These are phyloP conservation scores for Saccharomyces pastorianus DNA, from an alignment of 1,139 yeast genomes.

Conservation along the genomic window DNA sequence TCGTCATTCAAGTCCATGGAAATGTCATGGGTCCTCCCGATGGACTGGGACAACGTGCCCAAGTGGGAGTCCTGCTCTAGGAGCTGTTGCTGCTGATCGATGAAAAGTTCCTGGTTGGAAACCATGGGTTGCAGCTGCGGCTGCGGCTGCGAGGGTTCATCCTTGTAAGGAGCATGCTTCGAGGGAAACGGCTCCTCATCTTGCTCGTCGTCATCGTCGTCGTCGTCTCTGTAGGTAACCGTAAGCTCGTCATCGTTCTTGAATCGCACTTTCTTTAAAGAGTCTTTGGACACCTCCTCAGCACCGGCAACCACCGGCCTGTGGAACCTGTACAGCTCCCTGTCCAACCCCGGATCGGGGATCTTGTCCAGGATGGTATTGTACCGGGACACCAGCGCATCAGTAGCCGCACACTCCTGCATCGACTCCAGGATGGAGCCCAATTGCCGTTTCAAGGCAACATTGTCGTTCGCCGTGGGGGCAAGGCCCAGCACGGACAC, in stretches of 20 bases:
- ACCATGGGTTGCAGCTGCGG: constrained; percentile 3
- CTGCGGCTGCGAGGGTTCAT: neutral
- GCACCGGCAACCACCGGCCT: neutral
- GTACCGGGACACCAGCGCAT: constrained; percentile 2
- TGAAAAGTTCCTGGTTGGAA: constrained; percentile 26
- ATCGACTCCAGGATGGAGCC: constrained; percentile 14
- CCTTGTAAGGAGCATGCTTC: constrained; percentile 5
- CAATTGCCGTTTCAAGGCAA: constrained; percentile 19
- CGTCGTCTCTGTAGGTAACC: neutral
- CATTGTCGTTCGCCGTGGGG: constrained; percentile 25
- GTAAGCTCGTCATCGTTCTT: constrained; percentile 16
- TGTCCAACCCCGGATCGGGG: neutral
- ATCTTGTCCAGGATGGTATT: constrained; percentile 5
- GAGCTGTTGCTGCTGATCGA: constrained; percentile 27
- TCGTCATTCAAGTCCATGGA: constrained; percentile 27
- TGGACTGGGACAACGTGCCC: constrained; percentile 18
- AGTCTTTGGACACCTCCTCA: neutral
- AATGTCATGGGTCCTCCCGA: constrained; percentile 22
- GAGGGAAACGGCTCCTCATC: constrained; percentile 3
- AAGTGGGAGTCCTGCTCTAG: constrained; percentile 28
- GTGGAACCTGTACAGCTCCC: neutral
- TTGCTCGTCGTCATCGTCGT: constrained; percentile 1
- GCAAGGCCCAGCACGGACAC: constrained; percentile 14
- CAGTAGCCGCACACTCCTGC: constrained; percentile 7
- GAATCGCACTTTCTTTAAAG: constrained; percentile 24